These are phyloP conservation scores for Rhododendron kiyosumense DNA, from an alignment of 148 eudicot species.

Conservation along the genomic window DNA sequence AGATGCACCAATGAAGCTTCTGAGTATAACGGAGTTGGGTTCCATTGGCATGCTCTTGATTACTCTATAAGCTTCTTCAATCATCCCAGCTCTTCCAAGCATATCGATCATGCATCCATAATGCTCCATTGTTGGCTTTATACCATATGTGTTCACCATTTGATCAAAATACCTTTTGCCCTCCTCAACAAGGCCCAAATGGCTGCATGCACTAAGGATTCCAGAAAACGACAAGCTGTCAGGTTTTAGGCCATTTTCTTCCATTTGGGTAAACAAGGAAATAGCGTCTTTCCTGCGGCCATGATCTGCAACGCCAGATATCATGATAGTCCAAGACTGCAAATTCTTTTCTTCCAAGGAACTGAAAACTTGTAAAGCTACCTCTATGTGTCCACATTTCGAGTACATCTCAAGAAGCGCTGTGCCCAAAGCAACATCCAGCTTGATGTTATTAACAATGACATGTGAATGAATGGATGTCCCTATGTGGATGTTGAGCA, in stretches of 20 bases:
- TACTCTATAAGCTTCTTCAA: conserved; percentile 36
- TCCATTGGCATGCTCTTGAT: conserved; percentile 32
- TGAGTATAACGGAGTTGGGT: conserved; percentile 34
- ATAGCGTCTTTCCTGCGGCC: conserved; percentile 35
- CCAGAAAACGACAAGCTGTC: conserved; percentile 31
- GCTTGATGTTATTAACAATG: conserved; percentile 13
- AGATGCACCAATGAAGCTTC: conserved; percentile 42
- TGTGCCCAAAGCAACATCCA: conserved; percentile 29
- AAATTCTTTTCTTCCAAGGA: conserved; percentile 31
- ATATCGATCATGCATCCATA: conserved; percentile 46
- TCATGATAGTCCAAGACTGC: conserved; percentile 40
- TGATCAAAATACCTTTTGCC: conserved; percentile 27
- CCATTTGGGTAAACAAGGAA: conserved; percentile 32
- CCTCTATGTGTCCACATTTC: conserved; percentile 30
- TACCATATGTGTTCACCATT: conserved; percentile 24
- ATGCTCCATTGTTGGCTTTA: conserved; percentile 40
- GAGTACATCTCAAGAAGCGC: conserved; percentile 41
- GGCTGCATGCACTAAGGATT: conserved; percentile 39
- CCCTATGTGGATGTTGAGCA: conserved; percentile 28
- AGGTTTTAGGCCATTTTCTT: conserved; percentile 25
- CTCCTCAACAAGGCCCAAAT: conserved; percentile 28
- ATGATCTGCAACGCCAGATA: conserved; percentile 32
- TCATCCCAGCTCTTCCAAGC: conserved; percentile 40
- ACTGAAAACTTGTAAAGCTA: conserved; percentile 28
- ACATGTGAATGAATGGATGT: conserved; percentile 30